These are phyloP conservation scores for Penicillium oxalicum DNA, from an alignment of 2,329 filamentous ascomycete genomes.

Conservation along the genomic window DNA sequence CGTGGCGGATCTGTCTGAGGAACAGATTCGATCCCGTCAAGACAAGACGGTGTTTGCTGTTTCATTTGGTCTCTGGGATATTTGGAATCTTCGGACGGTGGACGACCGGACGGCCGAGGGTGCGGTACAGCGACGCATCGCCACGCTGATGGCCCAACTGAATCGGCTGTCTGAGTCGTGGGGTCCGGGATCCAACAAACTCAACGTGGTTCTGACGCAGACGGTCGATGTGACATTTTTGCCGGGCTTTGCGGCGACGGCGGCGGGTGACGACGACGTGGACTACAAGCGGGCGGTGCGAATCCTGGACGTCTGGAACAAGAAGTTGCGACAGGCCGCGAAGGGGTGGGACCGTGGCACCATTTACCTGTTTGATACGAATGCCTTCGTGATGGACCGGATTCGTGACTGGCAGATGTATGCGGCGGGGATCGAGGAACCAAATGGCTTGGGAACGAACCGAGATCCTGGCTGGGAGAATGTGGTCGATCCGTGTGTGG, in stretches of 20 bases:
- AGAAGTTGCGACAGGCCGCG: conserved; percentile 23
- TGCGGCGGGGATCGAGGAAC: conserved; percentile 30
- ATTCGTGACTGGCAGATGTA: conserved; percentile 36
- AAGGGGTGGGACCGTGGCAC: conserved; percentile 29
- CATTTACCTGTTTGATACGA: conserved; percentile 38
- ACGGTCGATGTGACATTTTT: conserved; percentile 38
- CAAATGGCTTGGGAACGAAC: conserved; percentile 31
- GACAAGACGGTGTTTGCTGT: conserved; percentile 32
- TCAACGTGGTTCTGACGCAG: conserved; percentile 35
- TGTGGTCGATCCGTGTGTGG: conserved; percentile 32
- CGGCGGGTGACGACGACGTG: conserved; percentile 7
- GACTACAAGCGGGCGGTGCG: conserved; percentile 32
- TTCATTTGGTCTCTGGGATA: conserved; percentile 37
- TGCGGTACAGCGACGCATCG: conserved; percentile 27
- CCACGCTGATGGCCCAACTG: conserved; percentile 30
- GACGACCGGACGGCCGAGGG: conserved; percentile 21
- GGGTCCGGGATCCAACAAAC: conserved; percentile 18
- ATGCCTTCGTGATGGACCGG: conserved; percentile 34
- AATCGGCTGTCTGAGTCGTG: conserved; percentile 25
- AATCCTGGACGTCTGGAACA: conserved; percentile 33
- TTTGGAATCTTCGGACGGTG: conserved; percentile 31
- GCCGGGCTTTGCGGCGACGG: conserved; percentile 27
- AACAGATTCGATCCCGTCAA: conserved; percentile 21
- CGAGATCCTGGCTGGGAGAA: conserved; percentile 32
- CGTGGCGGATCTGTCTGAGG: conserved; percentile 15